phyloP scores from a whole-genome alignment of 2,329 filamentous ascomycete species.

The Metarhizium rileyi region DNA sequence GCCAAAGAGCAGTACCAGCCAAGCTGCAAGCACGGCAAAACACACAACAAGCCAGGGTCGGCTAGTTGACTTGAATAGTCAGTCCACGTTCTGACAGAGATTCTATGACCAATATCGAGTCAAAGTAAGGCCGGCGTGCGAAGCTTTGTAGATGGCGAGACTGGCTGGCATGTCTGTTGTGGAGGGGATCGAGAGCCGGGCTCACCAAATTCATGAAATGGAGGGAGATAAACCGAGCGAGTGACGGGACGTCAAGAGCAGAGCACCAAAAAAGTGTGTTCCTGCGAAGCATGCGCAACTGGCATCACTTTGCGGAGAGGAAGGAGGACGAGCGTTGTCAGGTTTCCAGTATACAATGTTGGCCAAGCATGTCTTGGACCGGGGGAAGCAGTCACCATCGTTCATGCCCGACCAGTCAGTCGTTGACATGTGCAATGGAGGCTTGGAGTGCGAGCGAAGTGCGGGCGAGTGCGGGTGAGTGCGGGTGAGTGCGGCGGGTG shows the following conservation, averaged over 20 bases:
- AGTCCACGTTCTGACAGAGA: background rate
- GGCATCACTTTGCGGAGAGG: too few species aligned
- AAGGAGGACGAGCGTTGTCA: too few species aligned
- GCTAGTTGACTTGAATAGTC: background rate
- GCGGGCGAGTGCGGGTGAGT: too few species aligned
- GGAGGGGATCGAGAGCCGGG: background rate
- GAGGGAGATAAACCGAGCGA: background rate
- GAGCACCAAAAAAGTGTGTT: background rate
- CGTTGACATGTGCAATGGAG: too few species aligned
- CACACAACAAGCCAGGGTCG: background rate
- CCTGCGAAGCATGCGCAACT: too few species aligned
- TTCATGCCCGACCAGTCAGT: too few species aligned
- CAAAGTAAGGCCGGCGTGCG: background rate
- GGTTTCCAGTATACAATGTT: too few species aligned
- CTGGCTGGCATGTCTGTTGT: background rate
- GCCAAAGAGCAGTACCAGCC: background rate
- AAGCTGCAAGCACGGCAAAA: background rate
- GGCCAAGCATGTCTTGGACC: too few species aligned
- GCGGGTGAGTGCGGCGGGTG: too few species aligned
- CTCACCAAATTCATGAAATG: background rate
- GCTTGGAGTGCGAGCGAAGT: too few species aligned
- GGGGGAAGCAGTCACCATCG: too few species aligned
- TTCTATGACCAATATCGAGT: background rate
- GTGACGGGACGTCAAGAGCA: background rate
- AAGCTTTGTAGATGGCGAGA: background rate